Percentiles rank a stretch among this genome's conserved stretches.
phyloP scores from a whole-genome alignment of 495 filamentous ascomycete genomes.

The Ascodesmis nigricans region DNA sequence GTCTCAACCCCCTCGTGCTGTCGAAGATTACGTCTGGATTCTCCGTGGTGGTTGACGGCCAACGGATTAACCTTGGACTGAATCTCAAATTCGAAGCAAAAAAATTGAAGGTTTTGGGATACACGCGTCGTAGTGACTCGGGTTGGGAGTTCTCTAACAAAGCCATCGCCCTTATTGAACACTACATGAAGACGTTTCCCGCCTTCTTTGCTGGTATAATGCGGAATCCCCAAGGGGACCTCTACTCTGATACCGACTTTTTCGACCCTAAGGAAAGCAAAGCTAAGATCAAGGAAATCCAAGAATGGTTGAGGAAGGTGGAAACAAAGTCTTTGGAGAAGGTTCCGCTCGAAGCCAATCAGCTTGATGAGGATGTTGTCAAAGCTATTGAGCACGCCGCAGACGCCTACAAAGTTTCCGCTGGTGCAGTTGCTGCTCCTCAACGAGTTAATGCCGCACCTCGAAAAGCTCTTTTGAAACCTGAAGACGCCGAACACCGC shows the following conservation, averaged over 20 bases:
- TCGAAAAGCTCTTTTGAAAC: conserved; percentile 67
- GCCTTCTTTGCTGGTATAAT: conserved; percentile 81
- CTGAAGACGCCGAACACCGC: conserved; percentile 74
- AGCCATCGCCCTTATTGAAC: conserved; percentile 51
- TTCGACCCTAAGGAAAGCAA: conserved; percentile 46
- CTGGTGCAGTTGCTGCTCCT: conserved; percentile 25
- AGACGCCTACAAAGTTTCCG: conserved; percentile 29
- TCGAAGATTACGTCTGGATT: conserved; percentile 94
- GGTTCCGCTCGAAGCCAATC: conserved; percentile 84
- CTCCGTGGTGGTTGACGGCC: conserved; percentile 53
- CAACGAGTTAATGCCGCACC: conserved; percentile 52
- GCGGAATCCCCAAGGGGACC: conserved; percentile 46
- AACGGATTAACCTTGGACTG: conserved; percentile 67
- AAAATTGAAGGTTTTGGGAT: conserved; percentile 89
- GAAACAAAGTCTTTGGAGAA: conserved; percentile 79
- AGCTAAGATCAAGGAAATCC: conserved; percentile 56
- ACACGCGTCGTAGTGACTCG: conserved; percentile 57
- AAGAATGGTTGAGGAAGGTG: conserved; percentile 70
- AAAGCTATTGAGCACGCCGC: conserved; percentile 57
- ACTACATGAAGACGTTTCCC: conserved; percentile 87
- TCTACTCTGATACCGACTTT: conserved; percentile 66
- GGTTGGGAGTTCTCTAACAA: conserved; percentile 93
- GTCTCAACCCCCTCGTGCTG: conserved; percentile 63
- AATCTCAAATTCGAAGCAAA: conserved; percentile 93
- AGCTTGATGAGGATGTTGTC: conserved; percentile 79